Evolutionary conservation across 192 early-diverging fungal species (phyloP).

Genomic region (Backusella australiensis): DNA sequence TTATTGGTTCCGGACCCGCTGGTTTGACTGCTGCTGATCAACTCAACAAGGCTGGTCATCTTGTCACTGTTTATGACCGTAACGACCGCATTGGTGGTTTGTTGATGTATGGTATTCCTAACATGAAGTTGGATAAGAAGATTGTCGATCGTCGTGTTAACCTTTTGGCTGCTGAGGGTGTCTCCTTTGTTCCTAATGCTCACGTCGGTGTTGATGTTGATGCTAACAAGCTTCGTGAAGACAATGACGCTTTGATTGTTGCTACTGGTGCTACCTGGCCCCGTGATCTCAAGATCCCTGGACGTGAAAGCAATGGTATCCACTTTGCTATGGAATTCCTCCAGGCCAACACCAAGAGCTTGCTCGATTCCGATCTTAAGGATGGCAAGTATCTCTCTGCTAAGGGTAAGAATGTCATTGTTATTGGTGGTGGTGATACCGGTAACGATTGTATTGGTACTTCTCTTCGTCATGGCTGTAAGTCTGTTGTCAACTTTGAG

Average conservation of each 20-base stretch:
- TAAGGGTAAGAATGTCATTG: conserved; percentile 90
- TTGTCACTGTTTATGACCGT: conserved; percentile 95
- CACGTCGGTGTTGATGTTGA: conserved; percentile 87
- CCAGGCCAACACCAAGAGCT: conserved; percentile 82
- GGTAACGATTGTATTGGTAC: conserved; percentile 97
- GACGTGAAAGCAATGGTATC: conserved; percentile 83
- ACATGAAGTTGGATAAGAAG: conserved; percentile 99
- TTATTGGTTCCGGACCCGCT: conserved; percentile 96
- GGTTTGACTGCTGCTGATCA: conserved; percentile 96
- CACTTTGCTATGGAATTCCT: conserved; percentile 99
- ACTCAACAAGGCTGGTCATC: conserved; percentile 95
- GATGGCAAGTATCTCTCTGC: conserved; percentile 79
- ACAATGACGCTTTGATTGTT: conserved; percentile 82
- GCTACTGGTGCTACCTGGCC: conserved; percentile 98
- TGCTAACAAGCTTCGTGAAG: conserved; percentile 58
- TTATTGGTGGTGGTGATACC: conserved; percentile 99
- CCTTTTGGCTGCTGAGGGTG: conserved; percentile 91
- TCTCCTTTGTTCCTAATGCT: conserved; percentile 84
- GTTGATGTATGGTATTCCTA: conserved; percentile 98
- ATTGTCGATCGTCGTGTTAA: conserved; percentile 93
- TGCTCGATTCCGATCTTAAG: conserved; percentile 77
- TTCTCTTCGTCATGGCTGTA: conserved; percentile 87
- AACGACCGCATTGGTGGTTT: conserved; percentile 95
- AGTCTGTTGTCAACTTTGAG: conserved; percentile 94
- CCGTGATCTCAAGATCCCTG: conserved; percentile 88